Conservation (phyloP, 108 stramenopile species). For the Aurantiochytrium sp. region DNA sequence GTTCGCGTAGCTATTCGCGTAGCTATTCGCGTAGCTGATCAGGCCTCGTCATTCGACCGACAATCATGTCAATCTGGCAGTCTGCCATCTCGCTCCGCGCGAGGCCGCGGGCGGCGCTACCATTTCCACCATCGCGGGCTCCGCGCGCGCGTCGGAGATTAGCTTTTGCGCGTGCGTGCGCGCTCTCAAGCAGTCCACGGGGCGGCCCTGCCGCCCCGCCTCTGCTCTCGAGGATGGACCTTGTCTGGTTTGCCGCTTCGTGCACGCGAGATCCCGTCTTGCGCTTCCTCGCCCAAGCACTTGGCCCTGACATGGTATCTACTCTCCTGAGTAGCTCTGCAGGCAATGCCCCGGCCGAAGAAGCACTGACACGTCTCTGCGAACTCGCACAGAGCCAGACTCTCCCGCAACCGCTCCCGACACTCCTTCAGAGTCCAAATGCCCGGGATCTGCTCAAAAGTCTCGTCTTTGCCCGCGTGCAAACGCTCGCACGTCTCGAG, state of each 20-base stretch:
- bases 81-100: no score
- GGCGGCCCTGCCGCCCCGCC: no score
- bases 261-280: neutral
- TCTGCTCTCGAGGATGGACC: neutral
- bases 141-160: no score
- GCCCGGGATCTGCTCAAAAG: neutral
- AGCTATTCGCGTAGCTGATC: neutral
- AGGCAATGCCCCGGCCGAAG: neutral
- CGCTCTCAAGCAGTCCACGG: no score
- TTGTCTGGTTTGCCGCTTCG: neutral
- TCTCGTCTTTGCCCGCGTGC: neutral
- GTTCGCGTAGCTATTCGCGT: neutral
- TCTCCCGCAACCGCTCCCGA: neutral
- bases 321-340: neutral
- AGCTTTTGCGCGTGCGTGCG: no score
- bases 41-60: no score
- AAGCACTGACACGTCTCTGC: neutral
- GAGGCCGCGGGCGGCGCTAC: no score
- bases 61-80: no score
- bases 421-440: neutral
- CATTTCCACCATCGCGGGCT: no score
- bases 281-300: neutral
- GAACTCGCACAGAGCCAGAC: neutral
- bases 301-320: neutral
- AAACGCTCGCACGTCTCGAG: neutral